Conservation (phyloP, 177 flowering plant genomes). For the Vitis hybrid region DNA sequence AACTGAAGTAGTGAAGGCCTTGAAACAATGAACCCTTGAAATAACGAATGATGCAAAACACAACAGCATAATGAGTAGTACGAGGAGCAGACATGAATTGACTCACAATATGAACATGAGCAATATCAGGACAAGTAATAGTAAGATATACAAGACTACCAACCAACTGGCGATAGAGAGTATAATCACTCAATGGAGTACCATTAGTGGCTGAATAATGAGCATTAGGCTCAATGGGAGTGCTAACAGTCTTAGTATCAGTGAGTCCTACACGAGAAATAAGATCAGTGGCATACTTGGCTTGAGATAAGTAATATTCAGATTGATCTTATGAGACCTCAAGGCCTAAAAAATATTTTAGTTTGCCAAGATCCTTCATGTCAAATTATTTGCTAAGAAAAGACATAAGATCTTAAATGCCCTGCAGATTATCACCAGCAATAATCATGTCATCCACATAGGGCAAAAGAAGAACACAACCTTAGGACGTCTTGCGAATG, state of each 20-base stretch:
- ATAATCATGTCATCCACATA: conserved; percentile 8
- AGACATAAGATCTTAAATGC: background rate
- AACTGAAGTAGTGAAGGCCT: background rate
- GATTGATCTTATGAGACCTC: background rate
- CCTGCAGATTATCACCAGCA: background rate
- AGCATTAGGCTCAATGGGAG: background rate
- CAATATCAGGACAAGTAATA: conserved; percentile 9
- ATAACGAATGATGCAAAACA: background rate
- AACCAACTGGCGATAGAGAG: background rate
- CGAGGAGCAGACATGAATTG: background rate
- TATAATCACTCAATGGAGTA: background rate
- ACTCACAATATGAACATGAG: too few species aligned
- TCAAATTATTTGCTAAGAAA: conserved; percentile 1
- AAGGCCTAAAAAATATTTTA: conserved; percentile 3
- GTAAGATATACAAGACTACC: conserved; percentile 2
- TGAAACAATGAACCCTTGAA: conserved; percentile 2
- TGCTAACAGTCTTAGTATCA: background rate
- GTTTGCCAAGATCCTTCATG: background rate
- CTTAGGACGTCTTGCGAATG: background rate
- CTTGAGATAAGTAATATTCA: background rate
- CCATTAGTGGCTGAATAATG: background rate
- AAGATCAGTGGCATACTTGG: background rate
- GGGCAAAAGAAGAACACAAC: background rate
- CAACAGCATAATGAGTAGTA: background rate
- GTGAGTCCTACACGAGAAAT: background rate